These are phyloP conservation scores for Thoreauomyces humboldtii DNA, from an alignment of 192 early-diverging fungal species.

Conservation along the genomic window DNA sequence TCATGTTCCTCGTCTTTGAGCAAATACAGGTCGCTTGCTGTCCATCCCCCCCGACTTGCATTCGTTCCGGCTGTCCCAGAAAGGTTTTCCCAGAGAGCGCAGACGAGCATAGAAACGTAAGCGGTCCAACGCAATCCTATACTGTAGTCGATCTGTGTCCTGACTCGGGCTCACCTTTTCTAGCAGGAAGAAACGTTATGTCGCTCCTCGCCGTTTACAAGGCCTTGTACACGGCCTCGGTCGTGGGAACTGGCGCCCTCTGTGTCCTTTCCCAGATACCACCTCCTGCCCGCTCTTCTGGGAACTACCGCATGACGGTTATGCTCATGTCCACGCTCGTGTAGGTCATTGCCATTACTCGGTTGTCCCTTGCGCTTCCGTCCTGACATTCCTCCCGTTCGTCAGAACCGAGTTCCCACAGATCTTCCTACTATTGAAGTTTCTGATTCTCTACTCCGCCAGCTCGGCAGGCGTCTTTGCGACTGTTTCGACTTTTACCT, in stretches of 20 bases:
- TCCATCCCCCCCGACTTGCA: too few species aligned
- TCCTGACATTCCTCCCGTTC: not conserved
- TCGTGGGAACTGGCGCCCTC: constrained; percentile 8
- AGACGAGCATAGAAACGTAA: too few species aligned
- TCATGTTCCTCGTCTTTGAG: too few species aligned
- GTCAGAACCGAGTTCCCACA: constrained; percentile 21
- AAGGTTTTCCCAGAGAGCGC: too few species aligned
- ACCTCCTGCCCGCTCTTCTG: not conserved
- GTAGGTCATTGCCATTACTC: constrained; percentile 7
- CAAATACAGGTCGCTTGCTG: too few species aligned
- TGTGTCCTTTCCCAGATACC: constrained; percentile 22
- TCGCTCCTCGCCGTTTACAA: not conserved
- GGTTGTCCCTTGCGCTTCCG: not conserved
- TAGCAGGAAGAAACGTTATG: not conserved
- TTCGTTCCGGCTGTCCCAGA: too few species aligned
- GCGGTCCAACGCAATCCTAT: too few species aligned
- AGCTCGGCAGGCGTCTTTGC: constrained; percentile 9
- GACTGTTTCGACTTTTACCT: not conserved
- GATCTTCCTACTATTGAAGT: constrained; percentile 20
- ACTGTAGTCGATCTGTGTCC: too few species aligned
- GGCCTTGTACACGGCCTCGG: constrained; percentile 10
- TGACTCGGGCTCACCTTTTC: not conserved
- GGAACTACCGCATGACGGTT: constrained; percentile 7
- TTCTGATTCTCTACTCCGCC: constrained; percentile 17
- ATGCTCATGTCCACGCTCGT: constrained; percentile 11